phyloP scores from a whole-genome alignment of 148 eudicot genomes.

The Cornus controversa region DNA sequence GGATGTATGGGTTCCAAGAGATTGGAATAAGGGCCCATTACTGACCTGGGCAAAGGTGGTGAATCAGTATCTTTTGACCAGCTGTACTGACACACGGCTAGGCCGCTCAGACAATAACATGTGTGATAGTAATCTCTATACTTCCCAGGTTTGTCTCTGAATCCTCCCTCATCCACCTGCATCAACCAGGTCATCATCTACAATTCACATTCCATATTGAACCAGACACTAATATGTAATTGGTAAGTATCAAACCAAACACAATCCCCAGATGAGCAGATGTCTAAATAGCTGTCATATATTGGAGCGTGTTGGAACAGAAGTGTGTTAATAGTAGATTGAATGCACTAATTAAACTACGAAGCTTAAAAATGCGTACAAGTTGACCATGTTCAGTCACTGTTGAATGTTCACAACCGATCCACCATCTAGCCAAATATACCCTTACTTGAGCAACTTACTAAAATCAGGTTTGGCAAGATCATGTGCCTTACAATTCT shows the following conservation, averaged over 20 bases:
- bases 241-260: background rate
- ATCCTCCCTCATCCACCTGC: conserved; percentile 71
- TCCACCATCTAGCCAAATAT: background rate
- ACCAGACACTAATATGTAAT: background rate
- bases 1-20: conserved; percentile 70
- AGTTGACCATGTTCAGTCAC: background rate
- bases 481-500: background rate
- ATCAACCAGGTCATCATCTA: conserved; percentile 5
- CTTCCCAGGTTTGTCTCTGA: conserved; percentile 95
- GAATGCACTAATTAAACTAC: no score
- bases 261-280: background rate
- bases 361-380: background rate
- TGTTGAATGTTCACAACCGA: background rate
- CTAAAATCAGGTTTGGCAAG: background rate
- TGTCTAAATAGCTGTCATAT: background rate
- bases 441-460: background rate
- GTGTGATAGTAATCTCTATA: conserved; percentile 78
- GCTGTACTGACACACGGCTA: conserved; percentile 64
- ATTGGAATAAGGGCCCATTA: conserved; percentile 68
- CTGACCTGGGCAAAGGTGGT: conserved; percentile 46
- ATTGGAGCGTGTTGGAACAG: no score
- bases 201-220: no score
- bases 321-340: no score
- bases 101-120: conserved; percentile 85
- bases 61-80: conserved; percentile 38